These are phyloP conservation scores for Hypoxylon sp. DNA, from an alignment of 2,329 filamentous ascomycete genomes.

Conservation along the genomic window DNA sequence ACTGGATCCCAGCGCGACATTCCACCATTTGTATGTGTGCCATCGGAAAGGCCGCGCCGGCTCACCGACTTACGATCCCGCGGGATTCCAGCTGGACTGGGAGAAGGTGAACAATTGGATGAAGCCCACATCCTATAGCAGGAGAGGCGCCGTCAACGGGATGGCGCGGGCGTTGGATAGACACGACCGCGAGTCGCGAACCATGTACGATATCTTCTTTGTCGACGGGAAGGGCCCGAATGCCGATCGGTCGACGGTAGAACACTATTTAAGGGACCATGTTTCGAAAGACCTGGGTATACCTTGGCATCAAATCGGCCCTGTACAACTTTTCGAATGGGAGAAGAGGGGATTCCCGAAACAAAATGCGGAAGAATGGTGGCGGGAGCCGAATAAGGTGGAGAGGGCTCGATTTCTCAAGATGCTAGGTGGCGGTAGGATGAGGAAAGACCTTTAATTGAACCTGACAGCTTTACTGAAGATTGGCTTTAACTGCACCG, in stretches of 20 bases:
- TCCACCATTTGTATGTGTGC: slow-evolving; percentile 39
- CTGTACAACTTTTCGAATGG: slow-evolving; percentile 40
- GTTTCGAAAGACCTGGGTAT: slow-evolving; percentile 49
- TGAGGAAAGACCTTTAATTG: slow-evolving; percentile 40
- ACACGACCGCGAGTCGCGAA: slow-evolving; percentile 8
- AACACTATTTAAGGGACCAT: slow-evolving; percentile 41
- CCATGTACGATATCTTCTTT: slow-evolving; percentile 39
- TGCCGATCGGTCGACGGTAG: background rate
- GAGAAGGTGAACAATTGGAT: slow-evolving; percentile 36
- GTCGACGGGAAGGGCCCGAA: slow-evolving; percentile 21
- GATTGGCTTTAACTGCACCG: background rate
- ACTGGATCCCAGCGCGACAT: slow-evolving; percentile 31
- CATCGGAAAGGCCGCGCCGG: slow-evolving; percentile 37
- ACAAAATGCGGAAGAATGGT: slow-evolving; percentile 44
- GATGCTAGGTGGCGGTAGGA: slow-evolving; percentile 26
- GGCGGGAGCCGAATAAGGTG: slow-evolving; percentile 39
- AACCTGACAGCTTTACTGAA: background rate
- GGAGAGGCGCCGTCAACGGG: slow-evolving; percentile 7
- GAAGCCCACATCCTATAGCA: slow-evolving; percentile 30
- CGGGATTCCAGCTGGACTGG: slow-evolving; percentile 44
- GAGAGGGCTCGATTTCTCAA: slow-evolving; percentile 37
- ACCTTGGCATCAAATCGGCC: slow-evolving; percentile 45
- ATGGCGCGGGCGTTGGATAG: slow-evolving; percentile 24
- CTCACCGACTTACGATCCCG: slow-evolving; percentile 40
- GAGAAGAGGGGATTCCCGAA: slow-evolving; percentile 45